These are phyloP conservation scores for Citrus reticulata DNA, from an alignment of 345 rosid genomes.

Conservation along the genomic window DNA sequence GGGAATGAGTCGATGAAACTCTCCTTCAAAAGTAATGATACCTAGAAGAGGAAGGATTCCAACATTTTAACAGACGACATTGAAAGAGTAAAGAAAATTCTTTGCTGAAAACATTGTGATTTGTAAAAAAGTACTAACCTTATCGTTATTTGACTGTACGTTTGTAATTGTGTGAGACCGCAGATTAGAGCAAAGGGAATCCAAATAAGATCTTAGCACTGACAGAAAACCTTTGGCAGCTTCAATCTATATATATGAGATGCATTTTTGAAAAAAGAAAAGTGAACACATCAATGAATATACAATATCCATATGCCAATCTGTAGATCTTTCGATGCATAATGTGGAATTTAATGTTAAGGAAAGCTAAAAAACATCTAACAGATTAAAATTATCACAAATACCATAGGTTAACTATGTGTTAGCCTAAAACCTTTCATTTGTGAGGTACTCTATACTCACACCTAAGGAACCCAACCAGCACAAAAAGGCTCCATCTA, in stretches of 20 bases:
- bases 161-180: constrained; percentile 96
- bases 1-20: constrained; percentile 89
- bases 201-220: constrained; percentile 70
- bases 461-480: background rate
- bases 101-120: background rate
- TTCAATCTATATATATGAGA: constrained; percentile 45
- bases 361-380: background rate
- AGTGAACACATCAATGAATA: background rate
- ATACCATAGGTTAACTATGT: background rate
- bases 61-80: background rate
- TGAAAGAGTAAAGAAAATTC: background rate
- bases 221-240: constrained; percentile 80
- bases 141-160: constrained; percentile 94
- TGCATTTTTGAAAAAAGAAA: background rate
- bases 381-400: background rate
- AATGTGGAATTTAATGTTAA: background rate
- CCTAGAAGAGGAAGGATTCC: constrained; percentile 37
- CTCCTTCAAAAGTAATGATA: constrained; percentile 87
- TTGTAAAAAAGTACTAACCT: constrained; percentile 44
- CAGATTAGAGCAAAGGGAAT: constrained; percentile 83
- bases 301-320: background rate
- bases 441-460: background rate
- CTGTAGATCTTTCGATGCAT: background rate
- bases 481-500: background rate
- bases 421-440: background rate